These are phyloP conservation scores for Aspergillus ochraceoroseus DNA, from an alignment of 2,329 filamentous ascomycete genomes.

Conservation along the genomic window DNA sequence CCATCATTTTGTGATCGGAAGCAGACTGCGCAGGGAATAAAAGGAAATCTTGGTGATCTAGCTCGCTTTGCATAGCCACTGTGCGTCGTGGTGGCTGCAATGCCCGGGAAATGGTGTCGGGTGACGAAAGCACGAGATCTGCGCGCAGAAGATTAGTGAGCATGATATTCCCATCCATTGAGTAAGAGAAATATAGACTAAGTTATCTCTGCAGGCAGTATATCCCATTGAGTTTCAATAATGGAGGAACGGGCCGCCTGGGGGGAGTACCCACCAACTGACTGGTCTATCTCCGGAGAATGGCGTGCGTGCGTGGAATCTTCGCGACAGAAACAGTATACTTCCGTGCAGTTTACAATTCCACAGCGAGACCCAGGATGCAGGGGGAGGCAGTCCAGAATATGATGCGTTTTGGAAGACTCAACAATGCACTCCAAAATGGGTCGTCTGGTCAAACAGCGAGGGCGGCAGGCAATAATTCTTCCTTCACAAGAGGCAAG, in stretches of 20 bases:
- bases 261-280: constrained; percentile 13
- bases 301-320: neutral
- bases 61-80: constrained; percentile 21
- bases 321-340: neutral
- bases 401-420: neutral
- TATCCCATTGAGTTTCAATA: constrained; percentile 11
- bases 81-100: constrained; percentile 9
- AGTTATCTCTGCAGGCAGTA: no score
- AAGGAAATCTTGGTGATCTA: constrained; percentile 20
- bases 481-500: neutral
- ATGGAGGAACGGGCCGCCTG: constrained; percentile 16
- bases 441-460: no score
- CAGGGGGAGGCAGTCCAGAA: no score
- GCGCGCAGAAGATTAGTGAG: constrained; percentile 15
- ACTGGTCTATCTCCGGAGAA: neutral
- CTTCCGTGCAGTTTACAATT: neutral
- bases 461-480: no score
- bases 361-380: neutral
- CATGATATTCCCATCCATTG: constrained; percentile 3
- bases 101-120: constrained; percentile 5
- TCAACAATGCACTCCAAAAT: neutral
- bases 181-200: no score
- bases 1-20: constrained; percentile 28
- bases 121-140: constrained; percentile 15
- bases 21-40: constrained; percentile 18